Evolutionary conservation across 768 basidiomycete genomes (phyloP), one percentile per base, ranked within the genome.

Genomic region (Tylopilus balloui): DNA sequence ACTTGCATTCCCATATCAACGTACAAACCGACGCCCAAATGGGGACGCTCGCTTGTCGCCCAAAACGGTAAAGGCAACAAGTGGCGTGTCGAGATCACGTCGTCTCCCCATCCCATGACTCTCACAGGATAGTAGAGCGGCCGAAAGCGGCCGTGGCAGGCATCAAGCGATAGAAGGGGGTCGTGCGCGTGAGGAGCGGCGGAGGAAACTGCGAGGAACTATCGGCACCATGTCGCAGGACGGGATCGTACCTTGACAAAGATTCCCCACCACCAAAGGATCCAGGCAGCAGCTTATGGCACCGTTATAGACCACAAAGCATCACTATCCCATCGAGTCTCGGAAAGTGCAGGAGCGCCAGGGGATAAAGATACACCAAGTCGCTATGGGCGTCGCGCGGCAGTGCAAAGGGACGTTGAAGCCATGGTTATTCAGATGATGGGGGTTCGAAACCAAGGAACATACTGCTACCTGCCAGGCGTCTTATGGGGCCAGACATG

Each of bases 21-120:
- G 11, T 12, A 69, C 55, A 67, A 67, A 43, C 59, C 42, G 46
- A 56, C 24, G 1, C 37, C 63, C 53, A 52, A 52, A 61, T 58
- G 17, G 9, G 57, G 67, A 47, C 8, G 44, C 20, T 37, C 21
- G 55, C 45, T 67, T 67, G 40, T 69, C 12, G 8, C 55, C 46
- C 39, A 20, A 60, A 61, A 52, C 47, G 50, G 64, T 2, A 61
- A 54, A 23, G 39, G 12, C 15, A 36, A 39, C 3, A 13, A 38
- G 49, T 42, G 50, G 44, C 48, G 51, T 36, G 19, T 38, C 35
- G 29, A 14, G 45, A 57, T 37, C 60, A 50, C 45, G 45, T 59
- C n/a, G 60, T 21, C 12, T 24, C 34, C 24, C 42, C 9, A 29
- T 57, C 65, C 50, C 63, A 56, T 63, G 64, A 57, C 28, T 51